These are phyloP conservation scores for Beauveria sp. DNA, from an alignment of 2,329 filamentous ascomycete genomes.

Conservation along the genomic window DNA sequence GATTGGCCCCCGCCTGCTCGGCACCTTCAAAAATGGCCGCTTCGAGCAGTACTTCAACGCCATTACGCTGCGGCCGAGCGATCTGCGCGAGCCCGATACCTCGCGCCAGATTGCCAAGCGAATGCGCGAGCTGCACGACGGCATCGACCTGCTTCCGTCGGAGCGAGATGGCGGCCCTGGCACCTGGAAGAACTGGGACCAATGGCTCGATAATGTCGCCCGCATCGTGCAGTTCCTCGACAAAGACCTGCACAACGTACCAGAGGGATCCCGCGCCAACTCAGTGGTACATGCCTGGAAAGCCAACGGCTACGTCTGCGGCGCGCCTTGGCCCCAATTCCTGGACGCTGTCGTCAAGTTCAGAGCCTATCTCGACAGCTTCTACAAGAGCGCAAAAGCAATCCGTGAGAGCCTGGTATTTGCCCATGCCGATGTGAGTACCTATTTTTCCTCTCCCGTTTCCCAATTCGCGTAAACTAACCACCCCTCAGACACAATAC, in stretches of 20 bases:
- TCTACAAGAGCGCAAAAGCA: slow-evolving; percentile 59
- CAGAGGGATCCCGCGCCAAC: slow-evolving; percentile 17
- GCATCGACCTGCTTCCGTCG: slow-evolving; percentile 73
- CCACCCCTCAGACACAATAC: slow-evolving; percentile 71
- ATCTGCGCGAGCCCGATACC: slow-evolving; percentile 73
- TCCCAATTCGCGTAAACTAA: background rate
- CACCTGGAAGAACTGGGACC: slow-evolving; percentile 92
- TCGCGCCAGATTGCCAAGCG: slow-evolving; percentile 93
- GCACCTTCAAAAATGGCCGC: slow-evolving; percentile 88
- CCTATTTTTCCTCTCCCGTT: background rate
- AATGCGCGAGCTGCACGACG: slow-evolving; percentile 92
- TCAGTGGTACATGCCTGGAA: slow-evolving; percentile 50
- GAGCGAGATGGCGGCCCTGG: slow-evolving; percentile 74
- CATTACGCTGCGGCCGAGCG: slow-evolving; percentile 65
- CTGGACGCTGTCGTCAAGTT: slow-evolving; percentile 69
- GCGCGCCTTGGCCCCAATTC: slow-evolving; percentile 76
- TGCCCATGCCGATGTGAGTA: slow-evolving; percentile 88
- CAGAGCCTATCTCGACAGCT: slow-evolving; percentile 61
- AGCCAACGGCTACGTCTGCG: slow-evolving; percentile 67
- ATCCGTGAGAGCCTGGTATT: slow-evolving; percentile 77
- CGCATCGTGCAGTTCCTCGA: slow-evolving; percentile 51
- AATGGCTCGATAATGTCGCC: slow-evolving; percentile 66
- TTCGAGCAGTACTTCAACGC: slow-evolving; percentile 95
- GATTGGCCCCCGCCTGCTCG: slow-evolving; percentile 84
- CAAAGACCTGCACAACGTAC: slow-evolving; percentile 45